These are phyloP conservation scores for Aspergillus intermedius DNA, from an alignment of 2,329 filamentous ascomycete genomes.

Conservation along the genomic window DNA sequence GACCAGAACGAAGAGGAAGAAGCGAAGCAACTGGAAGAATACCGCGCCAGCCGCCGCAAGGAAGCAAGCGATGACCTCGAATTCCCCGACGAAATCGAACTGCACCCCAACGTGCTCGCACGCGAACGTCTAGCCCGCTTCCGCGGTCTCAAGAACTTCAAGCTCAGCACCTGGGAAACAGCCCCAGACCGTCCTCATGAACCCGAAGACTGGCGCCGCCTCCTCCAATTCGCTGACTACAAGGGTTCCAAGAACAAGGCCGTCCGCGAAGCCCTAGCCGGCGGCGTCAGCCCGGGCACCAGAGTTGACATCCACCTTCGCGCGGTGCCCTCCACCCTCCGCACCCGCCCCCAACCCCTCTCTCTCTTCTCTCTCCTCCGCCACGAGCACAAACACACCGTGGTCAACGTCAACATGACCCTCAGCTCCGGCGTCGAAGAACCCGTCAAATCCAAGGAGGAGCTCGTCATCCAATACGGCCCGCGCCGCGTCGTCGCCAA, in stretches of 20 bases:
- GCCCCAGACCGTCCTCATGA: conserved; percentile 81
- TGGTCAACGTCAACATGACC: conserved; percentile 82
- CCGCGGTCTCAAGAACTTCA: conserved; percentile 83
- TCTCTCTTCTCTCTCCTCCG: conserved; percentile 79
- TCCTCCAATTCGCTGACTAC: conserved; percentile 87
- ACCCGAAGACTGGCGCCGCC: conserved; percentile 79
- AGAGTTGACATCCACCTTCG: conserved; percentile 73
- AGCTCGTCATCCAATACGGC: conserved; percentile 85
- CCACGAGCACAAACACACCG: conserved; percentile 91
- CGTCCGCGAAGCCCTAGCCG: conserved; percentile 76
- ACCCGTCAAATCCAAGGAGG: conserved; percentile 84
- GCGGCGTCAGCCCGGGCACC: conserved; percentile 76
- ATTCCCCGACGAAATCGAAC: conserved; percentile 94
- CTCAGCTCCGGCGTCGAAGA: conserved; percentile 68
- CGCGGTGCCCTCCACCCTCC: conserved; percentile 50
- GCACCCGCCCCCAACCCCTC: conserved; percentile 52
- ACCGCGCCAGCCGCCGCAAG: conserved; percentile 67
- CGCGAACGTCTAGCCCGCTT: conserved; percentile 80
- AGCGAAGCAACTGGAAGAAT: conserved; percentile 72
- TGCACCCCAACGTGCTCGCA: conserved; percentile 79
- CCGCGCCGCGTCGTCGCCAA: conserved; percentile 80
- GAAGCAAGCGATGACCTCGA: conserved; percentile 87
- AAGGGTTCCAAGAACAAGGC: conserved; percentile 71
- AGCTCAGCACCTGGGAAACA: conserved; percentile 81
- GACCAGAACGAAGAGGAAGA: conserved; percentile 76